A percentile compares a stretch with the other conserved stretches of the same genome.
phyloP scores from a whole-genome alignment of 2,329 filamentous ascomycete genomes.

The Colletotrichum sp. region DNA sequence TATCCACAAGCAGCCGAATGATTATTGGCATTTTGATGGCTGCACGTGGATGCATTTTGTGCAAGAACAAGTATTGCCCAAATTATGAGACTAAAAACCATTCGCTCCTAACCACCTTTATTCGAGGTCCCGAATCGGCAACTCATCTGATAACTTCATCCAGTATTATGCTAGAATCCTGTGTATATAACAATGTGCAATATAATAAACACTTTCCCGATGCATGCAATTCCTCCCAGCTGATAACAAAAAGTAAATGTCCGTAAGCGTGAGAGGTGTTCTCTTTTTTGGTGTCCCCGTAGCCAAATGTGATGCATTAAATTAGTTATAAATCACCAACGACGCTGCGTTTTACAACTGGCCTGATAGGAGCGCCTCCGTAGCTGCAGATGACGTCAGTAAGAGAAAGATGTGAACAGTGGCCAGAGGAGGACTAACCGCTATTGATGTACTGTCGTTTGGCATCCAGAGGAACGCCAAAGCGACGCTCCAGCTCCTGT shows the following conservation, averaged over 20 bases:
- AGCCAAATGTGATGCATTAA: conserved; percentile 10
- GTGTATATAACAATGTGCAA: neutral
- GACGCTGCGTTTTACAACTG: conserved; percentile 59
- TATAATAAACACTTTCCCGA: neutral
- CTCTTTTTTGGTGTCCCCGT: neutral
- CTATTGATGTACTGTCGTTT: conserved; percentile 94
- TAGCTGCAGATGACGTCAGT: conserved; percentile 54
- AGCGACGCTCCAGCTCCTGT: conserved; percentile 87
- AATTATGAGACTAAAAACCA: neutral
- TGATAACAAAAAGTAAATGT: neutral
- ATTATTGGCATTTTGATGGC: neutral
- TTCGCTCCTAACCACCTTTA: neutral
- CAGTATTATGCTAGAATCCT: conserved; percentile 13
- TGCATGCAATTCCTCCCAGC: neutral
- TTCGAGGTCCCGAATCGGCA: neutral
- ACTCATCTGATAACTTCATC: neutral
- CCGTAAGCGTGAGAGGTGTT: neutral
- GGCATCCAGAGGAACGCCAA: conserved; percentile 83
- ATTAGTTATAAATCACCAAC: neutral
- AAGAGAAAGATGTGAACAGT: conserved; percentile 1
- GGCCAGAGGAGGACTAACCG: conserved; percentile 63
- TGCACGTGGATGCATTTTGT: neutral
- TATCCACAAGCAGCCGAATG: neutral
- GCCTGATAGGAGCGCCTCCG: conserved; percentile 79
- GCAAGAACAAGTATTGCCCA: neutral